Evolutionary conservation across 331 rosid genomes (phyloP).

Genomic region (Rosa hybrid): DNA sequence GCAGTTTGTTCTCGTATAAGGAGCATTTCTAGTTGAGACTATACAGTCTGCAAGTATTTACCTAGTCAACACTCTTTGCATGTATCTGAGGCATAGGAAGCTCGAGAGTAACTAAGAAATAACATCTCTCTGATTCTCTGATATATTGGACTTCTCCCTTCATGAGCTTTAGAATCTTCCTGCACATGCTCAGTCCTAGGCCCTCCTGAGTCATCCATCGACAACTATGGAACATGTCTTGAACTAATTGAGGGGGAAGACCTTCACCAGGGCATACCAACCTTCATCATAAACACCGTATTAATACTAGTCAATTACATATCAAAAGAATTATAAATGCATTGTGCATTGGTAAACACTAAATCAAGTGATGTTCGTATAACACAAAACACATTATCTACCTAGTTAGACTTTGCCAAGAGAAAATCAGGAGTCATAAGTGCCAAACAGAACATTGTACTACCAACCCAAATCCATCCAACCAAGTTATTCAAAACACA

Average conservation of each 20-base stretch:
- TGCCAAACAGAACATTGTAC: not conserved
- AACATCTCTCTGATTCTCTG: conserved; percentile 92
- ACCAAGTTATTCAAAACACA: not conserved
- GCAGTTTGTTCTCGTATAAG: conserved; percentile 17
- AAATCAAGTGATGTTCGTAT: not conserved
- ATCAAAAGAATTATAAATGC: not conserved
- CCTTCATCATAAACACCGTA: conserved; percentile 50
- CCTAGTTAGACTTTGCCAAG: not conserved
- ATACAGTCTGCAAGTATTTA: conserved; percentile 16
- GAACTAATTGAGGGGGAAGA: conserved; percentile 83
- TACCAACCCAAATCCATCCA: not conserved
- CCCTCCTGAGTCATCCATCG: conserved; percentile 90
- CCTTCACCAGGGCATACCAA: conserved; percentile 98
- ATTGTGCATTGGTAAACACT: not conserved
- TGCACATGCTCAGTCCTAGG: conserved; percentile 89
- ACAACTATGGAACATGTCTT: conserved; percentile 89
- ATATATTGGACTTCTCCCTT: conserved; percentile 90
- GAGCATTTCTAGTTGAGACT: conserved; percentile 36
- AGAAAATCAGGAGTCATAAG: not conserved
- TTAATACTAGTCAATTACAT: conserved; percentile 14
- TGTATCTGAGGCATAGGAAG: conserved; percentile 65
- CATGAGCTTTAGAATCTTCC: conserved; percentile 89
- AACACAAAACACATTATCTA: not conserved
- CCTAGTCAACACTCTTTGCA: conserved; percentile 40
- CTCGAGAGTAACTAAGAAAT: conserved; percentile 74